Base-by-base conservation (phyloP, 1,284 basidiomycete species). In the Marasmius fiardii region DNA sequence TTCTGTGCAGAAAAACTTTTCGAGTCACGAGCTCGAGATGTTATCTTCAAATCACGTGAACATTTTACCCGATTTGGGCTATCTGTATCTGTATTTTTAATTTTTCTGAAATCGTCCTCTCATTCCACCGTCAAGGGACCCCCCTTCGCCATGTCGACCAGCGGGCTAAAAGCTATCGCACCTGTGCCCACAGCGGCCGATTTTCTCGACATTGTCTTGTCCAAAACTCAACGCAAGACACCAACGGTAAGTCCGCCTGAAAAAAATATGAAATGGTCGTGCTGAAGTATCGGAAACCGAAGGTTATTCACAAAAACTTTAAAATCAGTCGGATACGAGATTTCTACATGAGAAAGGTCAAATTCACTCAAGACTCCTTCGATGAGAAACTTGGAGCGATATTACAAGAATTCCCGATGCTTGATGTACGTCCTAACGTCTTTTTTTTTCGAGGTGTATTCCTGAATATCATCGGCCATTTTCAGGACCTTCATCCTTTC, bases 281-380 rank as follows among this genome's bases (percentile, higher is more conserved):
- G 37, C 11, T 16, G 10, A 18, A 41, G 43, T 26, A 51, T 54
- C 26, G 16, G 10, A 20, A 43, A 43, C 24, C 43, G 24, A 62
- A 92, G 90, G 90, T 93, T 64, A 96, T 97, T 68, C 94, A 96
- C 74, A 95, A 95, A 80, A 98, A 98, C 79, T 98, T 97, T 81
- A 98, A 99, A 80, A 99, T 99, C 71, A 93, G 92, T 60, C 87
- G 94, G 54, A 95, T 95, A 70, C 84, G 93, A 56, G 88, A 91
- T 64, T 92, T 98, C 72, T 98, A 99, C 75, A 98, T 98, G 96
- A 88, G 95, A 71, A 99, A 98, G 75, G 95, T 99, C 75, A 99
- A 98, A 77, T 99, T 98, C 74, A 97, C 95, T 1, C 95, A 98
- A 73, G 95, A 98, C 70, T 84, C 92, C 14, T 98, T 99, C 65